Percentiles rank a stretch among this genome's conserved stretches.
phyloP scores from a whole-genome alignment of 805 yeast species.

The Candida montana region DNA sequence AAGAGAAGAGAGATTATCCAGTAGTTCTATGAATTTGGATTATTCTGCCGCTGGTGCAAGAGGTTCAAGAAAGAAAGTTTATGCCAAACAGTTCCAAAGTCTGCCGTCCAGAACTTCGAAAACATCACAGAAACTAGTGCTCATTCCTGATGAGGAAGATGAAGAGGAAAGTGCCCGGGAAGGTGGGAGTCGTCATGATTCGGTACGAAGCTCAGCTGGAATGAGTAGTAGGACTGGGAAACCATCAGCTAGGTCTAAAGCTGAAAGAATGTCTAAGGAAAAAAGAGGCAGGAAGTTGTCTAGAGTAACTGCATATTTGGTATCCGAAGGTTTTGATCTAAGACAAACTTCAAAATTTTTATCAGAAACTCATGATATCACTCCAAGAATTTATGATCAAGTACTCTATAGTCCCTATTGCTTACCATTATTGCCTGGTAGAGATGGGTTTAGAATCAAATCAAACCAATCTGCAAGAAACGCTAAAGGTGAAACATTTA shows the following conservation, averaged over 20 bases:
- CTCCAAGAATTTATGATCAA: slow-evolving; percentile 86
- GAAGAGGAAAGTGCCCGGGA: slow-evolving; percentile 1
- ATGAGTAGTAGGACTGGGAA: slow-evolving; percentile 5
- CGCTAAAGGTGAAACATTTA: slow-evolving; percentile 37
- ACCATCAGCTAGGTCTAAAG: slow-evolving; percentile 28
- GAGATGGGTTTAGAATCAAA: slow-evolving; percentile 67
- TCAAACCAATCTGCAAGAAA: slow-evolving; percentile 47
- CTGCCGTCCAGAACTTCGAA: slow-evolving; percentile 77
- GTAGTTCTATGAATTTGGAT: slow-evolving; percentile 24
- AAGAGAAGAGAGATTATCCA: slow-evolving; percentile 39
- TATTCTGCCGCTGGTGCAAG: slow-evolving; percentile 9
- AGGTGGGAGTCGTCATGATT: neutral
- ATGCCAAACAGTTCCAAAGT: slow-evolving; percentile 47
- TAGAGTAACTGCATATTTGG: slow-evolving; percentile 87
- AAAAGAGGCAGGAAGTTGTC: slow-evolving; percentile 53
- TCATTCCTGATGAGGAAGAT: slow-evolving; percentile 66
- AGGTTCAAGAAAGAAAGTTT: slow-evolving; percentile 14
- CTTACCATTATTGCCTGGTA: slow-evolving; percentile 82
- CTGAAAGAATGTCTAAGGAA: slow-evolving; percentile 49
- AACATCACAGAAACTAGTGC: slow-evolving; percentile 77
- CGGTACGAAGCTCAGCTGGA: slow-evolving; percentile 6
- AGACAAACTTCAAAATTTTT: slow-evolving; percentile 59
- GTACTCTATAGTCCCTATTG: slow-evolving; percentile 89
- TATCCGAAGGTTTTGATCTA: slow-evolving; percentile 77
- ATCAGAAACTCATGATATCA: slow-evolving; percentile 66